These are phyloP conservation scores for Leucosporidium yakuticum DNA, from an alignment of 768 basidiomycete genomes.

Conservation along the genomic window DNA sequence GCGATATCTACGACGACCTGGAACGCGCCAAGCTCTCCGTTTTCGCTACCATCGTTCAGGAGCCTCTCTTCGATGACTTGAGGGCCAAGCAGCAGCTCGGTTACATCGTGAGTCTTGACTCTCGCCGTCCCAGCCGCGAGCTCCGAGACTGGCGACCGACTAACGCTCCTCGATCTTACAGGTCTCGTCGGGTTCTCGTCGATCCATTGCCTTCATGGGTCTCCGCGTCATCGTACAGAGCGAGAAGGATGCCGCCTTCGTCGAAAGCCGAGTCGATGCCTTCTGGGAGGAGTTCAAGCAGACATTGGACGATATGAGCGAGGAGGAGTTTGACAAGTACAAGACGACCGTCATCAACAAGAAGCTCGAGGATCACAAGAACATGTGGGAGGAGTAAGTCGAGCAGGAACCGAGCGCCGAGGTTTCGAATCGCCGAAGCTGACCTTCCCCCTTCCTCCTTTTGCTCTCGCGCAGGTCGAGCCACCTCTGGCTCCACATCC, in stretches of 20 bases:
- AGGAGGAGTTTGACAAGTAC: slow-evolving; percentile 70
- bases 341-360: slow-evolving; percentile 68
- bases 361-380: slow-evolving; percentile 82
- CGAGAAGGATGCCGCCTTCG: slow-evolving; percentile 68
- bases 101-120: slow-evolving; percentile 63
- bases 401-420: no score
- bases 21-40: slow-evolving; percentile 64
- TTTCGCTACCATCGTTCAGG: slow-evolving; percentile 75
- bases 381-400: slow-evolving; percentile 66
- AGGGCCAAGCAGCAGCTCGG: slow-evolving; percentile 94
- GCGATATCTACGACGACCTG: slow-evolving; percentile 58
- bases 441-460: no score
- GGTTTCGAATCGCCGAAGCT: neutral
- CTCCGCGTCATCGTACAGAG: slow-evolving; percentile 81
- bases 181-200: slow-evolving; percentile 42
- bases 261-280: slow-evolving; percentile 81
- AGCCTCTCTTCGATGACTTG: slow-evolving; percentile 83
- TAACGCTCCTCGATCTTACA: slow-evolving; percentile 41
- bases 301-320: slow-evolving; percentile 61
- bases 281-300: slow-evolving; percentile 72
- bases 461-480: slow-evolving; percentile 39
- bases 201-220: slow-evolving; percentile 66
- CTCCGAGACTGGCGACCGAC: no score
- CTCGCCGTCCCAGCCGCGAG: neutral
- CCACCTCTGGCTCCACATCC: slow-evolving; percentile 65